Evolutionary conservation across 2,329 filamentous ascomycete species (phyloP).

Genomic region (Fusarium phyllophilum): DNA sequence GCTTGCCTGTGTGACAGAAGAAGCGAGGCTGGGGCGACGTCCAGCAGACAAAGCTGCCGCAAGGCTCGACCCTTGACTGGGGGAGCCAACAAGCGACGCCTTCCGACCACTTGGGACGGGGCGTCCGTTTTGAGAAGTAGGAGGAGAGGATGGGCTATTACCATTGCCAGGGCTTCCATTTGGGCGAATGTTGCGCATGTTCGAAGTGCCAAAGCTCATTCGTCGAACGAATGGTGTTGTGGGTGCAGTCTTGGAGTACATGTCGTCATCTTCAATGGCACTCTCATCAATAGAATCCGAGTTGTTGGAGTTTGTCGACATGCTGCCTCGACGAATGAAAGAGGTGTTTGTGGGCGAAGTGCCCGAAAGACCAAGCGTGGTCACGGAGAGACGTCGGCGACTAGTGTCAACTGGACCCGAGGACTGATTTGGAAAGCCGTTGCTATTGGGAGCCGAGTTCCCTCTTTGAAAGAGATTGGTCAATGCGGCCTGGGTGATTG

Average conservation of each 20-base stretch:
- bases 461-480: constrained; percentile 69
- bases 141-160: constrained; percentile 62
- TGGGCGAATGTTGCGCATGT: constrained; percentile 67
- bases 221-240: constrained; percentile 82
- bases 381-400: constrained; percentile 78
- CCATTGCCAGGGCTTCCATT: constrained; percentile 72
- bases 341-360: constrained; percentile 69
- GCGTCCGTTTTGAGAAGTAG: constrained; percentile 47
- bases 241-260: constrained; percentile 67
- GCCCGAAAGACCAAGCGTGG: constrained; percentile 78
- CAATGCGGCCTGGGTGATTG: constrained; percentile 66
- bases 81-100: constrained; percentile 40
- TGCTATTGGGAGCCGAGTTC: constrained; percentile 58
- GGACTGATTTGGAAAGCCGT: constrained; percentile 54
- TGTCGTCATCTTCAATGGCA: constrained; percentile 76
- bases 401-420: constrained; percentile 63
- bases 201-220: constrained; percentile 89
- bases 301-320: constrained; percentile 70
- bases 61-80: constrained; percentile 45
- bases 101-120: constrained; percentile 47
- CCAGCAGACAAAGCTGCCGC: constrained; percentile 49
- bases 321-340: constrained; percentile 71
- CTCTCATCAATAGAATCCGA: constrained; percentile 76
- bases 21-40: constrained; percentile 51
- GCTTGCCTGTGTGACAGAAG: constrained; percentile 65